A percentile compares a stretch with the other conserved stretches of the same genome.
Evolutionary conservation across 2,329 filamentous ascomycete species (phyloP).

Genomic region (Ascochyta rabiei): DNA sequence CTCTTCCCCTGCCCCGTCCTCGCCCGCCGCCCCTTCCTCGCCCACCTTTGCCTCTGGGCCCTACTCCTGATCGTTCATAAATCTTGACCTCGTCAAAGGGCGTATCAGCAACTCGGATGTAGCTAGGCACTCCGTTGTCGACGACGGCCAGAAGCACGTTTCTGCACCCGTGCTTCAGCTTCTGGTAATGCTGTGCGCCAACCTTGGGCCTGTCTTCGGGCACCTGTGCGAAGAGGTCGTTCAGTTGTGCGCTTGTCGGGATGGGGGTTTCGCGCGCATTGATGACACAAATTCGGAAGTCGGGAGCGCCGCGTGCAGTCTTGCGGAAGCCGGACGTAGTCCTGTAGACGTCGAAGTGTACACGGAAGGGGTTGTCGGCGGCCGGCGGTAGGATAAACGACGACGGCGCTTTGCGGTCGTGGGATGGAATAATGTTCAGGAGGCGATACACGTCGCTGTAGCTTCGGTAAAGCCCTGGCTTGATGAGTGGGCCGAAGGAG

Average conservation of each 20-base stretch:
- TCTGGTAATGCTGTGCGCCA: constrained; percentile 68
- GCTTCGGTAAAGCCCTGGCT: constrained; percentile 60
- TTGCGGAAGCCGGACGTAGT: constrained; percentile 72
- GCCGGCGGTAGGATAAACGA: constrained; percentile 37
- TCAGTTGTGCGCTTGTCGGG: constrained; percentile 75
- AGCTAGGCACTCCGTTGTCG: constrained; percentile 88
- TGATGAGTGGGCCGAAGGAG: constrained; percentile 57
- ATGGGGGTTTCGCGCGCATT: constrained; percentile 74
- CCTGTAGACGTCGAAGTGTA: constrained; percentile 86
- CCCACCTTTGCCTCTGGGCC: constrained; percentile 46
- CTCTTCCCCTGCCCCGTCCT: constrained; percentile 29
- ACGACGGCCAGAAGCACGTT: constrained; percentile 88
- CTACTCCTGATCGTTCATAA: constrained; percentile 63
- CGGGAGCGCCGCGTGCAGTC: constrained; percentile 74
- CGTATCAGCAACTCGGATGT: constrained; percentile 78
- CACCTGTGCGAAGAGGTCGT: constrained; percentile 72
- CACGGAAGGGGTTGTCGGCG: constrained; percentile 65
- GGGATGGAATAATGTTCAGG: constrained; percentile 73
- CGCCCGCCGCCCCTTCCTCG: constrained; percentile 51
- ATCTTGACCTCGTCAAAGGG: constrained; percentile 75
- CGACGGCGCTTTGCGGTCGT: constrained; percentile 62
- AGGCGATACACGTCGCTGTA: constrained; percentile 75
- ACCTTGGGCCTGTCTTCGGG: constrained; percentile 70
- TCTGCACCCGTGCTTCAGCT: constrained; percentile 81
- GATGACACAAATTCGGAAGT: constrained; percentile 84